phyloP scores from a whole-genome alignment of 2,329 filamentous ascomycete genomes.

The Alternaria postmessia region DNA sequence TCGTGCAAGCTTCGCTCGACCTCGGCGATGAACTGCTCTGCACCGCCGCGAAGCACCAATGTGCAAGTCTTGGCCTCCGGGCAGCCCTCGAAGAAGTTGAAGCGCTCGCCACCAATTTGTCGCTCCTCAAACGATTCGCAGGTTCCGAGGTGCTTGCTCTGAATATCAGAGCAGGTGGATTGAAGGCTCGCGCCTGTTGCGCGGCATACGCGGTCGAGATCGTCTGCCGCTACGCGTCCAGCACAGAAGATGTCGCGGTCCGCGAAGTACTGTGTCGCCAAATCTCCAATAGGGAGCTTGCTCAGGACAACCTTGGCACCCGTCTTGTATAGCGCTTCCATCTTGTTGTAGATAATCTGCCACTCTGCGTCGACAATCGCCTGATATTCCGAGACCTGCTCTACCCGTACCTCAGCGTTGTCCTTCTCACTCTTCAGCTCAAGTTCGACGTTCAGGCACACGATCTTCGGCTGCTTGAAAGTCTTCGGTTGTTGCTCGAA shows the following conservation, averaged over 20 bases:
- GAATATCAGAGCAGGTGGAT: conserved; percentile 96
- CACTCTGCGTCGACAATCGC: conserved; percentile 99
- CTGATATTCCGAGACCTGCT: conserved; percentile 99
- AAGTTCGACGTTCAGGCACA: conserved; percentile 96
- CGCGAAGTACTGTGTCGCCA: conserved; percentile 97
- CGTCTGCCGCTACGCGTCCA: conserved; percentile 87
- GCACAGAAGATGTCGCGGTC: conserved; percentile 99
- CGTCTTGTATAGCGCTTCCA: conserved; percentile 91
- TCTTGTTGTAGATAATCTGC: conserved; percentile 99
- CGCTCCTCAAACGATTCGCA: conserved; percentile 93
- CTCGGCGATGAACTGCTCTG: conserved; percentile 98
- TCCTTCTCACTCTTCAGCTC: conserved; percentile 99
- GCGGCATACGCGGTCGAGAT: conserved; percentile 95
- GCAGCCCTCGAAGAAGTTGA: conserved; percentile 98
- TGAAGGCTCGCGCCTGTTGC: conserved; percentile 92
- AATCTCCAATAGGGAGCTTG: conserved; percentile 95
- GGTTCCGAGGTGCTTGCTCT: conserved; percentile 84
- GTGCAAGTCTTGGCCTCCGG: conserved; percentile 97
- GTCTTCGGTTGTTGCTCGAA: conserved; percentile 99
- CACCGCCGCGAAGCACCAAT: conserved; percentile 90
- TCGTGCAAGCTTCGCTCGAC: conserved; percentile 98
- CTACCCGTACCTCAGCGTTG: conserved; percentile 96
- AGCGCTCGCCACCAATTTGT: conserved; percentile 95
- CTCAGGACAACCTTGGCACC: conserved; percentile 97
- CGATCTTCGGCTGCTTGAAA: conserved; percentile 93